Percentiles rank a stretch among this genome's conserved stretches.
phyloP scores from a whole-genome alignment of 2,329 filamentous ascomycete genomes.

The Colletotrichum ledebouriae region DNA sequence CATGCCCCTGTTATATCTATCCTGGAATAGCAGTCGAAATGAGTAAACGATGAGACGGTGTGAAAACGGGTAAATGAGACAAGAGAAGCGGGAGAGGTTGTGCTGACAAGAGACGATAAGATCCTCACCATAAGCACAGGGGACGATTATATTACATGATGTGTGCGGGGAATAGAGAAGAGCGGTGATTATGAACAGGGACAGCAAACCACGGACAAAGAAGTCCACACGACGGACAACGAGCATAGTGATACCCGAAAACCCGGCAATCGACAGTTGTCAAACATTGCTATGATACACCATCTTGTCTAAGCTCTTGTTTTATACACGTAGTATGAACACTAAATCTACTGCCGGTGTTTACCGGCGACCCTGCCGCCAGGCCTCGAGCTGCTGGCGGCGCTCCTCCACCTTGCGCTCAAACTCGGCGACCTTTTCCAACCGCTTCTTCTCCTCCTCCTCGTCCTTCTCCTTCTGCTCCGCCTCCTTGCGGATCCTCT shows the following conservation, averaged over 20 bases:
- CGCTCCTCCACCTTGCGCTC: constrained; percentile 70
- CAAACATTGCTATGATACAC: background rate
- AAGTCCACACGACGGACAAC: background rate
- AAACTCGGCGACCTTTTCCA: constrained; percentile 70
- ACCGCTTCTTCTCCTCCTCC: constrained; percentile 65
- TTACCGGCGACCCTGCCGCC: constrained; percentile 54
- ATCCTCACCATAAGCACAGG: no score
- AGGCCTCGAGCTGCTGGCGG: constrained; percentile 61
- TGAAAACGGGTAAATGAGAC: no score
- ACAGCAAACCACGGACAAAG: background rate
- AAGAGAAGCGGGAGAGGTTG: no score
- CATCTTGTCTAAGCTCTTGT: constrained; percentile 3
- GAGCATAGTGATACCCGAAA: background rate
- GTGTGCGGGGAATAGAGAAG: background rate
- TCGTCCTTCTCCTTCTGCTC: constrained; percentile 64
- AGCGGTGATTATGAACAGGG: background rate
- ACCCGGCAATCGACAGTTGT: background rate
- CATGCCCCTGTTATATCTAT: no score
- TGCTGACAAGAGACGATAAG: no score
- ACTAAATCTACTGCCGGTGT: constrained; percentile 23
- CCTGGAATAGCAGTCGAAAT: no score
- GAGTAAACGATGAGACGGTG: no score
- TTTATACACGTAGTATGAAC: background rate
- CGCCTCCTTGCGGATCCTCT: constrained; percentile 75
- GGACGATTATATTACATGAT: no score